Conservation (phyloP, 139 green algal species). For the Diplosphaera chodatii region DNA sequence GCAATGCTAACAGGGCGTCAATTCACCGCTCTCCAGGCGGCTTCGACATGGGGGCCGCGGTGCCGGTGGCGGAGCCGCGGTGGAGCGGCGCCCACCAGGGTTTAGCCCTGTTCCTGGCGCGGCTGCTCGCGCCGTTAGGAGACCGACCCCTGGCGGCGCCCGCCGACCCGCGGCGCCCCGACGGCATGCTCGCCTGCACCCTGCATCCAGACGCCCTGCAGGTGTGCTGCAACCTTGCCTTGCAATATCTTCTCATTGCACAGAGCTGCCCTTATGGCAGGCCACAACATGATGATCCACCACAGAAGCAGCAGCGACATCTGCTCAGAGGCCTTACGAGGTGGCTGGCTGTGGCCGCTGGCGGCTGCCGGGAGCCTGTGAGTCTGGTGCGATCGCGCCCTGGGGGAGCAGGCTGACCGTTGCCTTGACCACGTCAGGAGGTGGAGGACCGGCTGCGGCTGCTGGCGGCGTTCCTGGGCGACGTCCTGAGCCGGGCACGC, state of each 20-base stretch:
- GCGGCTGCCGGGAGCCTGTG: conserved; percentile 50
- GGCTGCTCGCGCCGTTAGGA: conserved; percentile 73
- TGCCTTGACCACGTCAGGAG: conserved; percentile 9
- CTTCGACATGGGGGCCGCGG: conserved; percentile 64
- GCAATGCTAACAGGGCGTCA: too few species aligned
- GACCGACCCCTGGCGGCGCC: conserved; percentile 47
- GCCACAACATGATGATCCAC: too few species aligned
- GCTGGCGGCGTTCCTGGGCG: conserved; percentile 51
- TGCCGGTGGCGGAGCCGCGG: conserved; percentile 63
- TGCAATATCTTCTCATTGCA: conserved; percentile 1
- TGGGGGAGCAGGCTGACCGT: too few species aligned
- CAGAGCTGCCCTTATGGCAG: too few species aligned
- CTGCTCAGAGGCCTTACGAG: too few species aligned
- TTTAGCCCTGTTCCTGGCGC: conserved; percentile 63
- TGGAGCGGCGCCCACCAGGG: conserved; percentile 75
- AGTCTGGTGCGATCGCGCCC: too few species aligned
- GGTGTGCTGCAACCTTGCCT: neutral
- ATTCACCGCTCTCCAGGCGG: conserved; percentile 10
- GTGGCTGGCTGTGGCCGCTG: conserved; percentile 46
- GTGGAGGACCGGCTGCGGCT: conserved; percentile 48
- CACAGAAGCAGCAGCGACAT: conserved; percentile 40
- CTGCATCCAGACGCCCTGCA: conserved; percentile 10
- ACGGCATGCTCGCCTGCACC: conserved; percentile 4
- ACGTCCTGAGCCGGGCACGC: conserved; percentile 10
- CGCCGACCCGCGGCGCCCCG: neutral